These are phyloP conservation scores for Ophiobolus disseminans DNA, from an alignment of 2,329 filamentous ascomycete genomes.

Conservation along the genomic window DNA sequence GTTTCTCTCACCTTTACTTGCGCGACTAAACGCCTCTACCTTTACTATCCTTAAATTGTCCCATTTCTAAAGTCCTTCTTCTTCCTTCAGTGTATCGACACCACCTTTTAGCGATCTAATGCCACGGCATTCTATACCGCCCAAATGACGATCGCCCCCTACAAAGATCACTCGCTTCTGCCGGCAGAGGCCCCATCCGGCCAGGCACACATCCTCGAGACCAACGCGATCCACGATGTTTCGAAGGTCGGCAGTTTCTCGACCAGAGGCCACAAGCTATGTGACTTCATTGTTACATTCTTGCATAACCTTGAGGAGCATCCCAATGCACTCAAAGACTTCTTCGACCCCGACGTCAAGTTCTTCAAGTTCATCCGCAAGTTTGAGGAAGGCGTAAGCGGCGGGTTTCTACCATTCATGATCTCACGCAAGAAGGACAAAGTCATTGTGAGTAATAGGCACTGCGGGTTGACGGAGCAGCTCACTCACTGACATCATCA, in stretches of 20 bases:
- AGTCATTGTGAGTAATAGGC: neutral
- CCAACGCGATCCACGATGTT: neutral
- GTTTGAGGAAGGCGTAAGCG: neutral
- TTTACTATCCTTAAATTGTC: too few species aligned
- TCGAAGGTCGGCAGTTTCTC: neutral
- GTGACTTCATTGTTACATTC: neutral
- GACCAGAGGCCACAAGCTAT: neutral
- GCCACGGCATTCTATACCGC: too few species aligned
- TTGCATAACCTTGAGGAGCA: slow-evolving; percentile 1
- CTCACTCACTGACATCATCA: neutral
- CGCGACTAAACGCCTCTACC: too few species aligned
- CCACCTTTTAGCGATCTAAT: too few species aligned
- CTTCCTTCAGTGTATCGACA: too few species aligned
- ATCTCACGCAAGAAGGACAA: neutral
- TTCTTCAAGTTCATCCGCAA: slow-evolving; percentile 8
- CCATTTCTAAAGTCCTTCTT: too few species aligned
- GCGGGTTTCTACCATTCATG: neutral
- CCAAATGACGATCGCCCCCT: neutral
- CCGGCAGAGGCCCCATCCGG: neutral
- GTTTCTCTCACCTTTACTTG: too few species aligned
- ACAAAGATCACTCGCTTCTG: neutral
- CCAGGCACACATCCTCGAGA: neutral
- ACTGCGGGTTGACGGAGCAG: neutral
- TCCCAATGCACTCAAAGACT: neutral
- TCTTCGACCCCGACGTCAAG: slow-evolving; percentile 12